Conservation (phyloP, 2,329 filamentous ascomycete genomes). For the Thelonectria olida region DNA sequence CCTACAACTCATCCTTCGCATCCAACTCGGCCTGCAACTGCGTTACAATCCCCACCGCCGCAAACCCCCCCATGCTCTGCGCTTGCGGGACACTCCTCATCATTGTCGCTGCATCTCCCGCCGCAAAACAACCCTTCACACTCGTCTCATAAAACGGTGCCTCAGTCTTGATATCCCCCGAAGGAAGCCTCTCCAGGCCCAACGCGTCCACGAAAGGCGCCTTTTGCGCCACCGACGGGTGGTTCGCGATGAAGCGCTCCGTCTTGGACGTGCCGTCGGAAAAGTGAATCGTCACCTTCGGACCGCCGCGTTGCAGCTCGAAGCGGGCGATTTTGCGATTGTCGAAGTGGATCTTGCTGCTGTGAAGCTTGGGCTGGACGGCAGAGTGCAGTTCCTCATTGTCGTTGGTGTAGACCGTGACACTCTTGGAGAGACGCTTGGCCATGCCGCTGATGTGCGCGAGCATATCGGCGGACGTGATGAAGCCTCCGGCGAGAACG, state of each 20-base stretch:
- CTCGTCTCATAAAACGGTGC: constrained; percentile 59
- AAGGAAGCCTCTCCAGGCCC: constrained; percentile 51
- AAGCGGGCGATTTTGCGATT: constrained; percentile 43
- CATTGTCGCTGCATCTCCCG: constrained; percentile 56
- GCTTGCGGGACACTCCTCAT: constrained; percentile 44
- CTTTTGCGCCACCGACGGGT: constrained; percentile 49
- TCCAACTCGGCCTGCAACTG: constrained; percentile 41
- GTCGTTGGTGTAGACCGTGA: constrained; percentile 63
- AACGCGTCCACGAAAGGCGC: constrained; percentile 54
- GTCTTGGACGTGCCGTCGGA: constrained; percentile 48
- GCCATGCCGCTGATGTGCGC: constrained; percentile 55
- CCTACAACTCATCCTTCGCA: constrained; percentile 39
- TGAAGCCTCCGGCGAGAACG: constrained; percentile 53
- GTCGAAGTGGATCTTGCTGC: constrained; percentile 50
- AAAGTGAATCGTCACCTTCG: constrained; percentile 49
- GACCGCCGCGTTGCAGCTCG: constrained; percentile 38
- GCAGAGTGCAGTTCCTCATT: constrained; percentile 43
- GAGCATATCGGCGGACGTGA: constrained; percentile 44
- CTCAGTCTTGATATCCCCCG: constrained; percentile 54
- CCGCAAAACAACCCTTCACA: constrained; percentile 61
- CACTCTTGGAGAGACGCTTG: constrained; percentile 50
- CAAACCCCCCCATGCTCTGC: constrained; percentile 40
- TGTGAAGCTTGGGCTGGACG: constrained; percentile 41
- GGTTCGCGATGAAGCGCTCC: constrained; percentile 53
- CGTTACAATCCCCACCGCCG: constrained; percentile 38